Evolutionary conservation across 768 basidiomycete genomes (phyloP).

Genomic region (Termitomyces sp.): DNA sequence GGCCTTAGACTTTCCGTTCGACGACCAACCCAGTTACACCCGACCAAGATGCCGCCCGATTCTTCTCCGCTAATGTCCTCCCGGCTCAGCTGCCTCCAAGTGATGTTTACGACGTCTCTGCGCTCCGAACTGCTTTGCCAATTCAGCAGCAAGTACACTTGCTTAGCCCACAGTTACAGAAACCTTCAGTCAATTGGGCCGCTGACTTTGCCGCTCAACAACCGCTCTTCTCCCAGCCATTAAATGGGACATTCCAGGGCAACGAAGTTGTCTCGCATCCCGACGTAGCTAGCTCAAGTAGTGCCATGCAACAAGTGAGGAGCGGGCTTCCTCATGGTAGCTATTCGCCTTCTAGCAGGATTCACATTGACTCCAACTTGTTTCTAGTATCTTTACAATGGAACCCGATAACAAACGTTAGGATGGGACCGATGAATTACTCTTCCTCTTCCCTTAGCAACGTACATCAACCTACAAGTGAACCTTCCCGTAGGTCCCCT

Average conservation of each 20-base stretch:
- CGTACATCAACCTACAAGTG: conserved; percentile 18
- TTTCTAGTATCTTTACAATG: conserved; percentile 37
- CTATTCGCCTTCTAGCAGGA: neutral
- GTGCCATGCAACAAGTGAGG: neutral
- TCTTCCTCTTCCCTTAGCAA: conserved; percentile 26
- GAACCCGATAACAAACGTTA: conserved; percentile 30
- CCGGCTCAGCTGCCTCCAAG: conserved; percentile 32
- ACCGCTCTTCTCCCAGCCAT: conserved; percentile 14
- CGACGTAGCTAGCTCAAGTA: neutral
- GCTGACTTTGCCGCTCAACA: conserved; percentile 53
- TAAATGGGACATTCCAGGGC: conserved; percentile 2
- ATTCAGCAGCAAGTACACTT: conserved; percentile 17
- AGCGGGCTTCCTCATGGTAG: conserved; percentile 20
- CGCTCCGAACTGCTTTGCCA: conserved; percentile 50
- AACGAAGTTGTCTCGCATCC: conserved; percentile 2
- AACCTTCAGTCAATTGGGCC: conserved; percentile 50
- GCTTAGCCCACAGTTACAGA: conserved; percentile 23
- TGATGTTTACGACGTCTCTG: conserved; percentile 56
- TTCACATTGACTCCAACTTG: neutral
- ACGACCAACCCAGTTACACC: conserved; percentile 38
- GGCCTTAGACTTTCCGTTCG: conserved; percentile 59
- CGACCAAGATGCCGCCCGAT: conserved; percentile 66
- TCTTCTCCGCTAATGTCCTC: conserved; percentile 49
- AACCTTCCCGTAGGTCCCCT: conserved; percentile 8
- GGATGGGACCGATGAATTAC: conserved; percentile 32